Evolutionary conservation across 805 yeast species (phyloP), one percentile per base, ranked within the genome.

Genomic region (Blastobotrys parvus): DNA sequence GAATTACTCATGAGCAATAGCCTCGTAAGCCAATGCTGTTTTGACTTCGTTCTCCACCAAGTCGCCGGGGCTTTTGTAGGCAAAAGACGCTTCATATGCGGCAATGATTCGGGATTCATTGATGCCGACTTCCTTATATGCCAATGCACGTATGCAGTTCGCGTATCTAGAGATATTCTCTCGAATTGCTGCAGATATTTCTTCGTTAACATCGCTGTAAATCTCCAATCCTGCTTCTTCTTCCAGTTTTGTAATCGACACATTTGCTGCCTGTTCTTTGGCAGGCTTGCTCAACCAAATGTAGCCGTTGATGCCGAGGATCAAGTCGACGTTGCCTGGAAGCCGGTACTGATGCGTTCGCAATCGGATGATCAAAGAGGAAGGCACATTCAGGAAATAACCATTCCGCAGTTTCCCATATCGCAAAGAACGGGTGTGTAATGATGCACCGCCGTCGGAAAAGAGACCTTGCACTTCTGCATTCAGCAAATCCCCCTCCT

Each of bases 401-500:
- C 99, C 99, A 60, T 92, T 88, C 61, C 97, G 77, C 48, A 92
- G 70, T 61, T 92, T 92, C 13, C 99, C 99, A 60, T 92, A 92
- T 59, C 89, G 86, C 49, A 94, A 69, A 0, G 97, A 90, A 61
- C 99, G 77, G 1, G 98, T 92, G 62, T 92, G 99, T 47, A 92
- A 67, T 1, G 95, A 81, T 0, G 96, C 97, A 49, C 87, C 76
- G 17, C 98, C 98, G 61, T 88, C 95, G 51, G 77, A 78, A 61
- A 76, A 90, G 33, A 89, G 69, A 13, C 85, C 79, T 65, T 94
- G 98, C 15, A 92, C 95, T 63, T 92, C 99, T 35, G 97, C 95
- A 59, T 92, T 92, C 46, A 92, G 69, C 48, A 94, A 69, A 62
- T 92, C 98, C 13, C 98, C 98, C 58, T 94, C 99, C 59, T 92